A percentile compares a stretch with the other conserved stretches of the same genome.
These are phyloP conservation scores for Urtica urens DNA, from an alignment of 306 rosid species.

Conservation along the genomic window DNA sequence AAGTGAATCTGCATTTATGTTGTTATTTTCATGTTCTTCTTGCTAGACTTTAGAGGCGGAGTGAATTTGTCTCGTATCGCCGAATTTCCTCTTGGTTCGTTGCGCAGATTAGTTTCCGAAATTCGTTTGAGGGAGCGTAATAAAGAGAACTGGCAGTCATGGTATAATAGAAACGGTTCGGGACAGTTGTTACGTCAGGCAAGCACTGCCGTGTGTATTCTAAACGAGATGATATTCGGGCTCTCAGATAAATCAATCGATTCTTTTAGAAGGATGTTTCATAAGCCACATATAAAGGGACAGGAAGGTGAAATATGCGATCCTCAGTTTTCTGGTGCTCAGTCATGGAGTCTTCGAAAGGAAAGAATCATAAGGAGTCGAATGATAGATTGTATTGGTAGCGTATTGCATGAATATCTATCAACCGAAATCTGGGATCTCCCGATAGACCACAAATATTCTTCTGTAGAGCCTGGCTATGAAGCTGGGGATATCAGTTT, in stretches of 20 bases:
- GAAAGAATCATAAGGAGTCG: constrained; percentile 44
- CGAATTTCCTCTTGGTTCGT: constrained; percentile 60
- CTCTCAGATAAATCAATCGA: constrained; percentile 57
- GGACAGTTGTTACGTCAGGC: constrained; percentile 87
- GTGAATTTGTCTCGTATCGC: constrained; percentile 49
- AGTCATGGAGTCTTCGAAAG: constrained; percentile 45
- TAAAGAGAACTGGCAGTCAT: constrained; percentile 66
- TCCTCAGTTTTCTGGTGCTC: constrained; percentile 7
- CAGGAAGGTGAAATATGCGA: constrained; percentile 21
- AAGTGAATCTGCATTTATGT: not conserved
- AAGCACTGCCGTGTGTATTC: constrained; percentile 80
- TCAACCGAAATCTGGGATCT: constrained; percentile 83
- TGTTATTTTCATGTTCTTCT: constrained; percentile 13
- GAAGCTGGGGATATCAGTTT: constrained; percentile 45
- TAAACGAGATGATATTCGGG: constrained; percentile 89
- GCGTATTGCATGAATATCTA: constrained; percentile 74
- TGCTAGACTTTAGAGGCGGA: constrained; percentile 51
- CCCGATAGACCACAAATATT: constrained; percentile 35
- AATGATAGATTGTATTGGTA: constrained; percentile 66
- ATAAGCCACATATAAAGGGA: constrained; percentile 23
- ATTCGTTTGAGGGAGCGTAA: constrained; percentile 58
- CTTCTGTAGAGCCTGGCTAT: constrained; percentile 28
- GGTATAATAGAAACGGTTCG: constrained; percentile 81
- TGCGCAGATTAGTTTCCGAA: constrained; percentile 71
- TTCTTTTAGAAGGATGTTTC: constrained; percentile 47